Percentiles rank a stretch among this genome's conserved stretches.
Conservation (phyloP, 108 stramenopile genomes). For the Nannochloropsis gaditana region DNA sequence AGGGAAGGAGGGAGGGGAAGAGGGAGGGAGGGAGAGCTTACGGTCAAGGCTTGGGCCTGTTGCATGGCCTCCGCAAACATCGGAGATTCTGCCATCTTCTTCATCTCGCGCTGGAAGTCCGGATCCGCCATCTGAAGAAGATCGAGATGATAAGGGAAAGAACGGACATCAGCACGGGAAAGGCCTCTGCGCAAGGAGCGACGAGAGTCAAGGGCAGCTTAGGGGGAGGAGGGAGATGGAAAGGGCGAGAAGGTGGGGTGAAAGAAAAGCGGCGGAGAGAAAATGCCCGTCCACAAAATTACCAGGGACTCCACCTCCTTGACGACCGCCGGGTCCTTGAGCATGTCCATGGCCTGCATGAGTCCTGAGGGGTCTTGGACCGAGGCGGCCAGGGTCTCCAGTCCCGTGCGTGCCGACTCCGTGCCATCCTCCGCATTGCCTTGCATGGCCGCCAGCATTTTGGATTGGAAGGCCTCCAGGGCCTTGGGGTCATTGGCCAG, state of each 20-base stretch:
- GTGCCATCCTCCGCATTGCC: too few species aligned
- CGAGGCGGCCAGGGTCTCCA: not conserved
- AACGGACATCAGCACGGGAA: not conserved
- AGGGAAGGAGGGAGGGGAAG: not conserved
- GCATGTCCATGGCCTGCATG: not conserved
- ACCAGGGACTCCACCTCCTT: not conserved
- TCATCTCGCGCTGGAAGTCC: not conserved
- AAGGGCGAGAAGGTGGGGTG: not conserved
- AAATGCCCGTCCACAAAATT: not conserved
- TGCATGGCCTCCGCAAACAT: not conserved
- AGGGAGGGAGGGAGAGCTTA: not conserved
- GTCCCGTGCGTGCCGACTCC: not conserved
- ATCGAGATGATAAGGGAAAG: not conserved
- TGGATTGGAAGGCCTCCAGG: too few species aligned
- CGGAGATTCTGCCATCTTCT: not conserved
- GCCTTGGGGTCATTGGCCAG: too few species aligned
- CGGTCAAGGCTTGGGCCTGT: not conserved
- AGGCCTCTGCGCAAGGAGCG: too few species aligned
- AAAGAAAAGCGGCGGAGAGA: not conserved
- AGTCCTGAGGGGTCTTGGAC: not conserved
- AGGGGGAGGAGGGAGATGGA: not conserved
- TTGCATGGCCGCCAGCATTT: too few species aligned
- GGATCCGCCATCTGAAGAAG: not conserved
- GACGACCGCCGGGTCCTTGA: not conserved
- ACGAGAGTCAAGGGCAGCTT: not conserved